A percentile compares a stretch with the other conserved stretches of the same genome.
Conservation (phyloP, 495 filamentous ascomycete species). For the Diplogelasinospora grovesii region DNA sequence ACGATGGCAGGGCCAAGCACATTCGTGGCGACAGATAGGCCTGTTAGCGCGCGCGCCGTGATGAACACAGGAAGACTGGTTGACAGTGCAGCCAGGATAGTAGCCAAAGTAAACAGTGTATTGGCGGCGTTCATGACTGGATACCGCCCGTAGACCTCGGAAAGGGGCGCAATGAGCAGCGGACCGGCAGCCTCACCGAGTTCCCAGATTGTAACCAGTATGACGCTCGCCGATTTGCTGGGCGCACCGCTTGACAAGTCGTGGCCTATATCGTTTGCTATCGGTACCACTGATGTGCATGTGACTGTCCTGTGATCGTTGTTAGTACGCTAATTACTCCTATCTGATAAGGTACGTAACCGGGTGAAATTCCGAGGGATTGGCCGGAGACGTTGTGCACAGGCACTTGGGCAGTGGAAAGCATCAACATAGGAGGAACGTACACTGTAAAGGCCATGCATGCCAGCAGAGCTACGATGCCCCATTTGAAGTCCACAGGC, state of each 20-base stretch:
- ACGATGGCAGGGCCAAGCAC: conserved; percentile 54
- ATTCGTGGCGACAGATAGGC: conserved; percentile 46
- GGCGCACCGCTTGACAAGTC: conserved; percentile 36
- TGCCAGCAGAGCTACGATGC: conserved; percentile 40
- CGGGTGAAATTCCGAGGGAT: not conserved
- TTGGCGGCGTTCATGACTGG: conserved; percentile 48
- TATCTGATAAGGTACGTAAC: too few relatives aligned
- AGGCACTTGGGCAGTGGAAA: not conserved
- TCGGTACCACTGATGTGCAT: conserved; percentile 49
- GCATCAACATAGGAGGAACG: conserved; percentile 7
- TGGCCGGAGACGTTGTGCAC: not conserved
- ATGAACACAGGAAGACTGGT: conserved; percentile 39
- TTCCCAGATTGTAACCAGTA: conserved; percentile 56
- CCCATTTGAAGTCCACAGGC: conserved; percentile 43
- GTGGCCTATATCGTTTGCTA: conserved; percentile 42
- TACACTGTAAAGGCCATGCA: conserved; percentile 52
- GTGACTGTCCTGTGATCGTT: conserved; percentile 41
- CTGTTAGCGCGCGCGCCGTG: conserved; percentile 42
- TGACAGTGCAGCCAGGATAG: conserved; percentile 37
- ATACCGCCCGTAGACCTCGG: conserved; percentile 50
- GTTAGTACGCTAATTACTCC: not conserved
- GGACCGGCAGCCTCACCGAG: conserved; percentile 52
- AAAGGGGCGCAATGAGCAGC: conserved; percentile 52
- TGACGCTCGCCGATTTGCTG: conserved; percentile 40
- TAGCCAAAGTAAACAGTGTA: conserved; percentile 41